phyloP scores from a whole-genome alignment of 176 grass and related monocot genomes.

The Triticum timopheevii region DNA sequence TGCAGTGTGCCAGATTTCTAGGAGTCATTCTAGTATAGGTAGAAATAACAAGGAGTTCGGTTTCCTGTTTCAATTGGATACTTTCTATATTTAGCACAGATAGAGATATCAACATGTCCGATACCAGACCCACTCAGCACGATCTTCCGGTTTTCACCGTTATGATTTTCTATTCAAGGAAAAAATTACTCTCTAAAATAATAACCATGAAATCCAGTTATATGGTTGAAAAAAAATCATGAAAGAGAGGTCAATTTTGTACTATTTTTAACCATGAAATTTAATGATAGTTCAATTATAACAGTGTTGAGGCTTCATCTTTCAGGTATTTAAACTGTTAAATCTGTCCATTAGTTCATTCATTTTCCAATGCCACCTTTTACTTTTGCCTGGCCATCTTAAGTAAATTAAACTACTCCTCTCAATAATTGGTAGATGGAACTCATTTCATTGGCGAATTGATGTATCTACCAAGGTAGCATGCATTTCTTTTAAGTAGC shows the following conservation, averaged over 20 bases:
- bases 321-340: not conserved
- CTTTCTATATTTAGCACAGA: conserved; percentile 61
- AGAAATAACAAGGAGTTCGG: too few species aligned
- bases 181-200: too few species aligned
- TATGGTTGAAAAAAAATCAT: too few species aligned
- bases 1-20: too few species aligned
- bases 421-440: not conserved
- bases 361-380: not conserved
- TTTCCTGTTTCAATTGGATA: too few species aligned
- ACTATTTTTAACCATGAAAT: not conserved
- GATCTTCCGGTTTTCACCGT: too few species aligned
- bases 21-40: too few species aligned
- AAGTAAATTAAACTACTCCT: too few species aligned
- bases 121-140: conserved; percentile 74
- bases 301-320: not conserved
- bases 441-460: not conserved
- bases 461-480: not conserved
- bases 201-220: too few species aligned
- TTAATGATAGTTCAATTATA: not conserved
- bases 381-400: not conserved
- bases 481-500: not conserved
- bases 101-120: conserved; percentile 67
- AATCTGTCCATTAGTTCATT: not conserved
- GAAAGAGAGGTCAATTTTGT: not conserved
- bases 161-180: not conserved